Base-by-base conservation (phyloP, 306 rosid genomes). In the Mimosa pudica region DNA sequence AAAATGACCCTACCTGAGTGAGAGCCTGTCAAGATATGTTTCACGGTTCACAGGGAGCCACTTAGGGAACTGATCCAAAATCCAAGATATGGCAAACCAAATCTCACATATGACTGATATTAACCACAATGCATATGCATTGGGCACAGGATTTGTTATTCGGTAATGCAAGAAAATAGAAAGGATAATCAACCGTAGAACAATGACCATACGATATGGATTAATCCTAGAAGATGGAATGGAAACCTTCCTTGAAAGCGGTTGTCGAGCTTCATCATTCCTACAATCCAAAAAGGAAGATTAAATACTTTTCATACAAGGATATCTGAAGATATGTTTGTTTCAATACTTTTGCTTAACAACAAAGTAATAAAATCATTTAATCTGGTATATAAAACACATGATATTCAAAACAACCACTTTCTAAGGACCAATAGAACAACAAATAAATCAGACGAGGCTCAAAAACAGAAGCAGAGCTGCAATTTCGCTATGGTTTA, bases 1-100 rank as follows among this genome's bases (percentile, higher is more conserved):
- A 17, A 77, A 73, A 77, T 2, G 75, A 44, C 18, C 79, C 38
- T 64, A 93, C 96, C 98, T 88, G 77, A 93, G 80, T 71, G 97
- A 87, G 79, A 93, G 98, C 76, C 98, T 90, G 75, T 93, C 98
- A 41, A 93, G 93, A 89, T 93, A 93, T 74, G 98, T 93, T 77
- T 93, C 97, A 65, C 98, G 98, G 83, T 93, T 93, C 42, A 93
- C 90, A 54, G 98, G 97, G 45, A 89, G 88, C 98, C 98, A 93
- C 83, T 93, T 93, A 0, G 94, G 98, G 77, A 93, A 91, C 77
- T 93, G 98, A 93, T 93, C 98, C 48, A 93, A 84, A 67, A 93
- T 93, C 98, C 98, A 93, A 71, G 98, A 93, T 3, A 93, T 85
- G 41, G 98, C 98, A 70, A 93, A 93, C 98, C 98, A 93, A 79